Percentiles rank a stretch among this genome's conserved stretches.
phyloP scores from a whole-genome alignment of 495 filamentous ascomycete species.

The Elaphomyces granulatus region DNA sequence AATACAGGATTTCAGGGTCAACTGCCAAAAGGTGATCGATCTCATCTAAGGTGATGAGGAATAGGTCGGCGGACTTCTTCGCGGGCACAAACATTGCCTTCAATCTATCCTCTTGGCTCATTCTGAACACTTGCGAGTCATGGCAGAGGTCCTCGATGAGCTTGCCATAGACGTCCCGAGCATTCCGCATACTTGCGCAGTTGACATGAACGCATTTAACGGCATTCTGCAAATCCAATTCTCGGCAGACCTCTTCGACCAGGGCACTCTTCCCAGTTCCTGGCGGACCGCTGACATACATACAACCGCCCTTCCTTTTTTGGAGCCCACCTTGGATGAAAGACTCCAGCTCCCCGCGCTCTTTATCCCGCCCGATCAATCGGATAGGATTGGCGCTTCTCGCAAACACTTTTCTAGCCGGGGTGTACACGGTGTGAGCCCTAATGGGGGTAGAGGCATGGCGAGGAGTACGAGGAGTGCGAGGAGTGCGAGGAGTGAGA shows the following conservation, averaged over 20 bases:
- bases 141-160: constrained; percentile 53
- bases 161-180: constrained; percentile 65
- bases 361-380: constrained; percentile 70
- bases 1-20: constrained; percentile 76
- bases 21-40: constrained; percentile 84
- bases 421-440: constrained; percentile 62
- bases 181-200: constrained; percentile 85
- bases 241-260: constrained; percentile 59
- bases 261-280: constrained; percentile 95
- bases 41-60: constrained; percentile 79
- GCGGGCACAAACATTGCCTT: constrained; percentile 50
- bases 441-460: constrained; percentile 41
- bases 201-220: constrained; percentile 72
- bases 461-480: constrained; percentile 31
- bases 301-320: constrained; percentile 55
- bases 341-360: constrained; percentile 49
- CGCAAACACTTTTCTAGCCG: constrained; percentile 76
- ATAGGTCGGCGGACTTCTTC: constrained; percentile 39
- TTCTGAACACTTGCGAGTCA: constrained; percentile 39
- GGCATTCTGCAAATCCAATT: constrained; percentile 30
- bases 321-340: constrained; percentile 56
- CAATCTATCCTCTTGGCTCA: constrained; percentile 40
- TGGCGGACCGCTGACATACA: constrained; percentile 91
- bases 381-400: constrained; percentile 58
- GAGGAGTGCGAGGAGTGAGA: constrained; percentile 43